Evolutionary conservation across 495 filamentous ascomycete genomes (phyloP).

Genomic region (Lophium mytilinum): DNA sequence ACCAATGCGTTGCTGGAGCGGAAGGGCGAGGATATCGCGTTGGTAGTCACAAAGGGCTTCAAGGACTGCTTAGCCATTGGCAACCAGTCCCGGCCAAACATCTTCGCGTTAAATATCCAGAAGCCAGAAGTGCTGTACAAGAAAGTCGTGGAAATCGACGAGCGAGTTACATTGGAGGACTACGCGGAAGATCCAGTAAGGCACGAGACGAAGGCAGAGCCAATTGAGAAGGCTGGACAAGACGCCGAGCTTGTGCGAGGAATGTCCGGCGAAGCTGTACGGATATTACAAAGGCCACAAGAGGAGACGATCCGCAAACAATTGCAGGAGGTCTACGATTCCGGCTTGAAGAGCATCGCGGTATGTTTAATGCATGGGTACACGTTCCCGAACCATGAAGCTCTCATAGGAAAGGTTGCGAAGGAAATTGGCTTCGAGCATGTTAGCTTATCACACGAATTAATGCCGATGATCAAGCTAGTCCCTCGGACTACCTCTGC

Average conservation of each 20-base stretch:
- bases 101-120: slow-evolving; percentile 41
- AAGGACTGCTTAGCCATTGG: slow-evolving; percentile 75
- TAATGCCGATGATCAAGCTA: slow-evolving; percentile 94
- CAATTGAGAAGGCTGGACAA: slow-evolving; percentile 38
- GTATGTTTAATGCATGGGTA: slow-evolving; percentile 78
- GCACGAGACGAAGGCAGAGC: slow-evolving; percentile 41
- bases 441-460: slow-evolving; percentile 63
- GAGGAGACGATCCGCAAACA: slow-evolving; percentile 44
- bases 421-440: slow-evolving; percentile 66
- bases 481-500: slow-evolving; percentile 84
- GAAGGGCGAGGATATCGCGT: slow-evolving; percentile 85
- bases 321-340: slow-evolving; percentile 51
- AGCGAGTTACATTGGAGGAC: slow-evolving; percentile 61
- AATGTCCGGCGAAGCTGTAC: slow-evolving; percentile 60
- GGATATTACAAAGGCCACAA: slow-evolving; percentile 54
- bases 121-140: slow-evolving; percentile 42
- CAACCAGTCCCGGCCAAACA: slow-evolving; percentile 40
- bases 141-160: slow-evolving; percentile 39
- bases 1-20: slow-evolving; percentile 67
- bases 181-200: slow-evolving; percentile 75
- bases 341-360: slow-evolving; percentile 61
- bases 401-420: slow-evolving; percentile 57
- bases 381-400: slow-evolving; percentile 69
- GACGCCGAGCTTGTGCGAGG: slow-evolving; percentile 54
- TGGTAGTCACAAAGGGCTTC: slow-evolving; percentile 90